These are phyloP conservation scores for Eutrema japonicum DNA, from an alignment of 345 rosid species.

Conservation along the genomic window DNA sequence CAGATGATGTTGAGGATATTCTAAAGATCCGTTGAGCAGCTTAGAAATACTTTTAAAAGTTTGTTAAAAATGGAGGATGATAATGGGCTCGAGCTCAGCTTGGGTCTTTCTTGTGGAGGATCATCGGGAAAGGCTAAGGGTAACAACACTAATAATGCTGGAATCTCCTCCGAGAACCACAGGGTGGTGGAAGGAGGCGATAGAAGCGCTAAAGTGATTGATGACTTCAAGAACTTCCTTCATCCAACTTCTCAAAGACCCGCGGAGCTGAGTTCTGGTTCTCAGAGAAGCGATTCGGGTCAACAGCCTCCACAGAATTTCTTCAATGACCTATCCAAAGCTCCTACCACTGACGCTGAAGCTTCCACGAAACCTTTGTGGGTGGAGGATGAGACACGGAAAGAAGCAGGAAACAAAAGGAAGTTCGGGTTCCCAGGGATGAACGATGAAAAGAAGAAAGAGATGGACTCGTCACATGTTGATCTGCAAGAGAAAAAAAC, in stretches of 20 bases:
- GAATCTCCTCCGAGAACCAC: slow-evolving; percentile 56
- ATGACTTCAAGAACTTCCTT: slow-evolving; percentile 78
- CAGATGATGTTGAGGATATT: slow-evolving; percentile 28
- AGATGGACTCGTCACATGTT: slow-evolving; percentile 51
- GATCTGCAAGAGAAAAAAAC: slow-evolving; percentile 60
- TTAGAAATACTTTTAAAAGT: neutral
- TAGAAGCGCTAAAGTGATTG: slow-evolving; percentile 66
- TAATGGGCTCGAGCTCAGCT: slow-evolving; percentile 91
- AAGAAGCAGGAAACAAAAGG: slow-evolving; percentile 64
- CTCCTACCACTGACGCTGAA: slow-evolving; percentile 53
- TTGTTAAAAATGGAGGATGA: slow-evolving; percentile 72
- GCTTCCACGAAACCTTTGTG: slow-evolving; percentile 62
- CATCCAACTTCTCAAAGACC: slow-evolving; percentile 56
- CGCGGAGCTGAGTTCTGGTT: slow-evolving; percentile 57
- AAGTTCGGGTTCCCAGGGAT: slow-evolving; percentile 64
- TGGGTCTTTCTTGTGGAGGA: slow-evolving; percentile 91
- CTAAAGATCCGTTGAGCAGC: slow-evolving; percentile 18
- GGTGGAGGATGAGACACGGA: slow-evolving; percentile 67
- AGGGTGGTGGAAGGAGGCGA: slow-evolving; percentile 62
- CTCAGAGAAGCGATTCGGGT: slow-evolving; percentile 64
- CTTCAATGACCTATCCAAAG: slow-evolving; percentile 77
- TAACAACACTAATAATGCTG: slow-evolving; percentile 61
- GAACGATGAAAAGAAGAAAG: slow-evolving; percentile 62
- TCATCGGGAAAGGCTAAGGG: slow-evolving; percentile 74
- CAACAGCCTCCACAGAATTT: slow-evolving; percentile 75